phyloP scores from a whole-genome alignment of 768 basidiomycete species.

The Hydnomerulius pinastri region DNA sequence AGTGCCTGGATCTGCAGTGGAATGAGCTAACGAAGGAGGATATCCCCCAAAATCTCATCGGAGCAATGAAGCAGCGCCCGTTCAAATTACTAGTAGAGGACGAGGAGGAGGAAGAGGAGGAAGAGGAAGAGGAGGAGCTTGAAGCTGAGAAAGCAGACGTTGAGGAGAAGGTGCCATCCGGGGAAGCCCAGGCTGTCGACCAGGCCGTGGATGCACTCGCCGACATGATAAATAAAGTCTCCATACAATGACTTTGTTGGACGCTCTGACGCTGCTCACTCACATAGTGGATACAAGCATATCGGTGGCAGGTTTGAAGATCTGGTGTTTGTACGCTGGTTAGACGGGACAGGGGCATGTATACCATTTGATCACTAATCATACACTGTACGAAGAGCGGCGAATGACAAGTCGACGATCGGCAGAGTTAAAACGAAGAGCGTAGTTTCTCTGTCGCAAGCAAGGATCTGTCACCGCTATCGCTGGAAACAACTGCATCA shows the following conservation, averaged over 20 bases:
- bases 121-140: conserved; percentile 56
- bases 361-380: conserved; percentile 26
- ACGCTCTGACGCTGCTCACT: background rate
- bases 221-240: conserved; percentile 66
- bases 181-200: conserved; percentile 30
- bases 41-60: conserved; percentile 58
- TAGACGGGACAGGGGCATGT: conserved; percentile 9
- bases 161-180: conserved; percentile 22
- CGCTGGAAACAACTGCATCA: too few relatives aligned
- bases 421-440: too few relatives aligned
- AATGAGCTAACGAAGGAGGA: conserved; percentile 90
- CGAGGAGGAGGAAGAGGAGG: conserved; percentile 83
- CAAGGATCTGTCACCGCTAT: too few relatives aligned
- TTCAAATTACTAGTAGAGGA: conserved; percentile 70
- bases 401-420: background rate
- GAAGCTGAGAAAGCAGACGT: conserved; percentile 30
- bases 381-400: conserved; percentile 4
- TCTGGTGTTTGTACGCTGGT: conserved; percentile 3
- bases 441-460: too few relatives aligned
- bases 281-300: background rate
- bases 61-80: conserved; percentile 61
- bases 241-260: conserved; percentile 36
- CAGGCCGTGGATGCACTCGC: conserved; percentile 58
- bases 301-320: background rate
- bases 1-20: conserved; percentile 82